These are phyloP conservation scores for Yamadazyma scolyti DNA, from an alignment of 805 yeast species.

Conservation along the genomic window DNA sequence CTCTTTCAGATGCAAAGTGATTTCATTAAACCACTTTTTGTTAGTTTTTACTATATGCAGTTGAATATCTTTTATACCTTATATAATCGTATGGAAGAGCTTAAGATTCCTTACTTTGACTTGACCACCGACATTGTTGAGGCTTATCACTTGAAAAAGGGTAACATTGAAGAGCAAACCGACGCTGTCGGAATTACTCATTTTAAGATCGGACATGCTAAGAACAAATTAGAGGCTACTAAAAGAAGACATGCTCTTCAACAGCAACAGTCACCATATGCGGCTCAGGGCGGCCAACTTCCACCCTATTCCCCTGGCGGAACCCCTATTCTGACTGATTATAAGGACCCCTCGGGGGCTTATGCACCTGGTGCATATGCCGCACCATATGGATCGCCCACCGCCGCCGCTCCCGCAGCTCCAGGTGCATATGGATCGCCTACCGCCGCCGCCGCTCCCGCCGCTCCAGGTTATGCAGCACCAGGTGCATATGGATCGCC, in stretches of 20 bases:
- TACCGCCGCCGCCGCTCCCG: too few species aligned
- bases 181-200: conserved; percentile 89
- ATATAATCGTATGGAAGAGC: conserved; percentile 86
- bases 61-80: conserved; percentile 92
- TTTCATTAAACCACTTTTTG: conserved; percentile 89
- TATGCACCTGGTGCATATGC: too few species aligned
- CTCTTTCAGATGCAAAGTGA: conserved; percentile 86
- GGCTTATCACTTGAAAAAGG: conserved; percentile 77
- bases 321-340: too few species aligned
- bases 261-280: conserved; percentile 7
- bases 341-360: conserved; percentile 24
- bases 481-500: conserved; percentile 12
- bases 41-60: conserved; percentile 95
- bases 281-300: conserved; percentile 10
- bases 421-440: too few species aligned
- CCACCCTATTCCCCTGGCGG: conserved; percentile 37
- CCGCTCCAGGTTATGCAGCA: conserved; percentile 10
- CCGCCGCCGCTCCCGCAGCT: too few species aligned
- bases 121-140: conserved; percentile 78
- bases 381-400: too few species aligned
- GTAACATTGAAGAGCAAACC: conserved; percentile 83
- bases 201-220: conserved; percentile 86
- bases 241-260: conserved; percentile 60
- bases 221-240: conserved; percentile 77
- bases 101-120: conserved; percentile 96